Percentiles rank a stretch among this genome's conserved stretches.
Conservation (phyloP, 371 early-diverging fungal genomes). For the Rhizopus arrhizus region DNA sequence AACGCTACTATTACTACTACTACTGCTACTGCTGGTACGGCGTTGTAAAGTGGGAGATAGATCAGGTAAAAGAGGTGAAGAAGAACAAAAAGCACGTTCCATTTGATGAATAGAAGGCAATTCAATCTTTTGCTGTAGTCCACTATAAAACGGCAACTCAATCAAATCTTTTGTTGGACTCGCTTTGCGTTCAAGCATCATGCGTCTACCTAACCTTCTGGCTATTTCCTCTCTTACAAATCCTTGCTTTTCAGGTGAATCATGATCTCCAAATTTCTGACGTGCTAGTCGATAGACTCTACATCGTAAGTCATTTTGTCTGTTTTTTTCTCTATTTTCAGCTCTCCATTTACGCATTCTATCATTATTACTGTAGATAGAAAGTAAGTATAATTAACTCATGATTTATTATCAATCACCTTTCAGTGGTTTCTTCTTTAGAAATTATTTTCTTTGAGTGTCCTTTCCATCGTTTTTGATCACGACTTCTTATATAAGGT, state of each 20-base stretch:
- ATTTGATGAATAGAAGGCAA: constrained; percentile 36
- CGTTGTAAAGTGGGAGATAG: constrained; percentile 42
- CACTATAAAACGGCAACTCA: constrained; percentile 47
- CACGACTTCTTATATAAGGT: constrained; percentile 56
- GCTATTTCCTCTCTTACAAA: constrained; percentile 69
- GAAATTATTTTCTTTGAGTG: constrained; percentile 58
- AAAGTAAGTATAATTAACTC: constrained; percentile 16
- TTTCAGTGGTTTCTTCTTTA: constrained; percentile 56
- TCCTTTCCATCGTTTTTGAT: constrained; percentile 61
- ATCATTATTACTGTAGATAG: constrained; percentile 24
- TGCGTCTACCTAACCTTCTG: constrained; percentile 43
- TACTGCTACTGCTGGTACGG: constrained; percentile 47
- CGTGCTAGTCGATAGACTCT: constrained; percentile 71
- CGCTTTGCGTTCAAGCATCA: constrained; percentile 28
- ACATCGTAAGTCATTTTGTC: constrained; percentile 69
- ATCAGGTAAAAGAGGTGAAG: constrained; percentile 38
- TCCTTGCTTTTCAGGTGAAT: constrained; percentile 58
- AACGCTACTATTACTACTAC: constrained; percentile 30
- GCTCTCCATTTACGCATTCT: constrained; percentile 70
- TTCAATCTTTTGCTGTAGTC: constrained; percentile 50
- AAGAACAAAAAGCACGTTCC: constrained; percentile 6
- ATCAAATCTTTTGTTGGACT: constrained; percentile 19
- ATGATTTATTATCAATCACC: constrained; percentile 36
- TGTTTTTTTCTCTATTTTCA: constrained; percentile 66
- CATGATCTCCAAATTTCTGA: constrained; percentile 62